These are phyloP conservation scores for Wakefieldia striispora DNA, from an alignment of 768 basidiomycete species.

Conservation along the genomic window DNA sequence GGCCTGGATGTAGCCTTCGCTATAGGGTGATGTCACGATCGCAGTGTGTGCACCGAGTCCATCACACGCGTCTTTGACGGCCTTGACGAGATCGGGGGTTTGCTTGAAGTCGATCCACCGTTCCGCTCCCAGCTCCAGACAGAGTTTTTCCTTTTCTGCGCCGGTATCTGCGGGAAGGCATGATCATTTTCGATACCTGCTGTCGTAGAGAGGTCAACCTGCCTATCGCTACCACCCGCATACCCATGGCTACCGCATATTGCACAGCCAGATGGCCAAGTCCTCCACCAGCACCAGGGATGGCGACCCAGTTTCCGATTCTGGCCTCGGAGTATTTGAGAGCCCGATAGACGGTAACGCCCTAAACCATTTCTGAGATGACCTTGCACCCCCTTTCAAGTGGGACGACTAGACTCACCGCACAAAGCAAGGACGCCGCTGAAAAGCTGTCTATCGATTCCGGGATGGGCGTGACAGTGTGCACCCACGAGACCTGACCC, in stretches of 20 bases:
- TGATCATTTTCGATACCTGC: background rate
- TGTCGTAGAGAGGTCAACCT: background rate
- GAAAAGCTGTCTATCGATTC: constrained; percentile 59
- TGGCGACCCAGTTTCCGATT: constrained; percentile 72
- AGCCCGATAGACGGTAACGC: constrained; percentile 84
- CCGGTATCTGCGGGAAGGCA: constrained; percentile 54
- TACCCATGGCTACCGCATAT: constrained; percentile 75
- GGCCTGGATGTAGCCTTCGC: constrained; percentile 49
- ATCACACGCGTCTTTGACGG: constrained; percentile 59
- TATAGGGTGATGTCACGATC: constrained; percentile 54
- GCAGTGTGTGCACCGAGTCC: constrained; percentile 75
- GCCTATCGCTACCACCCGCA: constrained; percentile 77
- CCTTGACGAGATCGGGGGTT: constrained; percentile 60
- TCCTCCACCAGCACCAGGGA: constrained; percentile 80
- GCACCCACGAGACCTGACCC: constrained; percentile 60
- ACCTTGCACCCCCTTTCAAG: no score
- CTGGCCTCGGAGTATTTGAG: constrained; percentile 66
- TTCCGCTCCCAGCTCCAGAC: constrained; percentile 64
- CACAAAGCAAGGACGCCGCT: constrained; percentile 77
- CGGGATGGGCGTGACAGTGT: constrained; percentile 79
- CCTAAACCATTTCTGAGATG: constrained; percentile 37
- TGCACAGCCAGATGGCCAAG: constrained; percentile 81
- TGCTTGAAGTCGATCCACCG: constrained; percentile 77
- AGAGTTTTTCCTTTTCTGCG: constrained; percentile 64
- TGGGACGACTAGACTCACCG: constrained; percentile 36